Base-by-base conservation (phyloP, 495 filamentous ascomycete genomes). In the Hypoxylon lenormandii region DNA sequence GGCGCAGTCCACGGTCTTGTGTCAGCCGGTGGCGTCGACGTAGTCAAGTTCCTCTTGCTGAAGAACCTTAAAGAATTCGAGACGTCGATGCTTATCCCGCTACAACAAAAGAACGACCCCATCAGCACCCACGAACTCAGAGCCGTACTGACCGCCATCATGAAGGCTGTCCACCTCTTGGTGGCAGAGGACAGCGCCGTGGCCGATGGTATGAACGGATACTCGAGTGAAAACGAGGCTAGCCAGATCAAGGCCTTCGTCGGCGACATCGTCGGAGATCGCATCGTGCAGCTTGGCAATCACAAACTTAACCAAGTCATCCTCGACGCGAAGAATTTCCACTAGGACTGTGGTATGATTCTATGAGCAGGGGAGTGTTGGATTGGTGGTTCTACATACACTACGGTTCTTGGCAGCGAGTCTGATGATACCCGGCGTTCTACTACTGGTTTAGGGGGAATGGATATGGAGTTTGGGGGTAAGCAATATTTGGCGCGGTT, bases 51-150 rank as follows among this genome's bases (percentile, higher is more conserved):
- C 28, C 82, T 97, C 15, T 83, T 98, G 12, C 72, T 98, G 5
- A 92, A 91, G 5, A 96, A 94, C 72, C 78, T 97, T 12, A 89
- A 85, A 63, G 80, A 89, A 3, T 96, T 94, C 71, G 91, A 95
- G 56, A 74, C 66, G 0, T 83, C 81, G 0, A 80, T 97, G 12
- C 82, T 92, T 13, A 82, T 86, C 57, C 90, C 91, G 15, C 63
- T 82, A 4, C 70, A 58, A 4, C 91, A 91, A 11, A 81, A 87
- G 56, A 82, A 83, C 26, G 86, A 88, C 13, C 84, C 83, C 10
- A 22, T 50, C 6, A 80, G 76, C 36, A 72, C 79, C 7, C 70
- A 80, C 1, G 89, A 92, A 65, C 87, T 84, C 3, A 88, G 92
- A 72, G 84, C 84, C 64, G 79, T 92, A 4, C 74, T 92, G 1